phyloP scores from a whole-genome alignment of 2,329 filamentous ascomycete genomes.

The Fusarium citri region DNA sequence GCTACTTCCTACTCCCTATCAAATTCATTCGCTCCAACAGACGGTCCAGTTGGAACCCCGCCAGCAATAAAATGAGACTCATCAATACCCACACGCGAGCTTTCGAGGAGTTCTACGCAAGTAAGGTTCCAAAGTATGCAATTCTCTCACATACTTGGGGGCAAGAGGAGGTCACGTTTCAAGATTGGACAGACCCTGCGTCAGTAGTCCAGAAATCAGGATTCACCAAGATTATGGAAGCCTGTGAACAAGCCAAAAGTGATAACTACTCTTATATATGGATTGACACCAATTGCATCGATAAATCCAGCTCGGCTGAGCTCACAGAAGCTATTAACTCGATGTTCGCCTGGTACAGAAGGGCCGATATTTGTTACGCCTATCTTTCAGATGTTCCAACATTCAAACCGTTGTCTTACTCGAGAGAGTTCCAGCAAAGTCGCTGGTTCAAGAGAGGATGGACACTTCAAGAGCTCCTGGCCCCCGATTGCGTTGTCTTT shows the following conservation, averaged over 20 bases:
- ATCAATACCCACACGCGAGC: not conserved
- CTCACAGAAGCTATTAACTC: not conserved
- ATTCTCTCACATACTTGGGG: not conserved
- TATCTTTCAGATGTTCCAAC: not conserved
- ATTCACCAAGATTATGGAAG: not conserved
- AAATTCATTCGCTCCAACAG: fast-evolving
- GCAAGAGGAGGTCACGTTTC: not conserved
- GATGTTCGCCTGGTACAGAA: not conserved
- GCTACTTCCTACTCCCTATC: not conserved
- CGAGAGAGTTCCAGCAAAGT: not conserved
- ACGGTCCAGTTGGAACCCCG: fast-evolving
- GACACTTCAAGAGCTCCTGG: not conserved
- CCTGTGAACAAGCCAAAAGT: not conserved
- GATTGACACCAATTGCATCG: not conserved
- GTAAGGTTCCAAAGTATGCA: not conserved
- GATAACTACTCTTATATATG: not conserved
- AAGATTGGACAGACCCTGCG: not conserved
- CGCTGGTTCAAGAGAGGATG: not conserved
- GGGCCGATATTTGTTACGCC: not conserved
- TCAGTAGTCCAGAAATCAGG: not conserved
- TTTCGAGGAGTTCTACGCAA: not conserved
- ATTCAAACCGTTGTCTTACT: not conserved
- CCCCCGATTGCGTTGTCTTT: not conserved
- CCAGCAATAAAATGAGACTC: not conserved
- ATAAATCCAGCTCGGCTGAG: not conserved